Conservation (phyloP, 23 red algal genomes). For the Gracilaria gracilis region DNA sequence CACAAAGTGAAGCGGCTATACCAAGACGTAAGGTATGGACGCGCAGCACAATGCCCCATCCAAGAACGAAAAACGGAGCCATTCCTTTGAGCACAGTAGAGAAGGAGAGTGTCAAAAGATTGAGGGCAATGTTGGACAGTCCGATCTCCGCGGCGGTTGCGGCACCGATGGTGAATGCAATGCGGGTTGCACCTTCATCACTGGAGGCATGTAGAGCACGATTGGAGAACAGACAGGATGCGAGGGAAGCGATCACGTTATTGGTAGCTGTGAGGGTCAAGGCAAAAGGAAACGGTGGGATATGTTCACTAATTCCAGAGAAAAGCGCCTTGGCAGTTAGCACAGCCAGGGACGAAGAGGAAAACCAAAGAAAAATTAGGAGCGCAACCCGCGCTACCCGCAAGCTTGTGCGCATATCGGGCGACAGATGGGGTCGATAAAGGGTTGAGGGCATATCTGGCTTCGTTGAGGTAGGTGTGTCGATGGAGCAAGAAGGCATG, state of each 20-base stretch:
- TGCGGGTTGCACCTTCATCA: neutral
- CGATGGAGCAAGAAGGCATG: neutral
- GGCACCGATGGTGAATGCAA: slow-evolving; percentile 68
- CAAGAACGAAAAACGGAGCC: slow-evolving; percentile 92
- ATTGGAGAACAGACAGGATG: neutral
- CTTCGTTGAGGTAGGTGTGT: neutral
- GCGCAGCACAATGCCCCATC: slow-evolving; percentile 72
- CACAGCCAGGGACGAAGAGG: slow-evolving; percentile 62
- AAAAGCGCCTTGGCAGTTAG: slow-evolving; percentile 49
- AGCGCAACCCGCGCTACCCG: neutral
- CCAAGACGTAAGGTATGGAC: slow-evolving; percentile 12
- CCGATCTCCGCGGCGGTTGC: slow-evolving; percentile 90
- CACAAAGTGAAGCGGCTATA: slow-evolving; percentile 43
- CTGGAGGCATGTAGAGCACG: neutral
- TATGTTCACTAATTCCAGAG: slow-evolving; percentile 5
- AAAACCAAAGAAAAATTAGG: slow-evolving; percentile 30
- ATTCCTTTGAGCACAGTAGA: slow-evolving; percentile 91
- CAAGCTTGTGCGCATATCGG: neutral
- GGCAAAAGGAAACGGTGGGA: slow-evolving; percentile 51
- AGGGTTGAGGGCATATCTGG: neutral
- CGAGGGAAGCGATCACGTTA: slow-evolving; percentile 51
- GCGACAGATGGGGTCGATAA: neutral
- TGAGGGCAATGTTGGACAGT: slow-evolving; percentile 83
- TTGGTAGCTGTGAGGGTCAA: slow-evolving; percentile 64
- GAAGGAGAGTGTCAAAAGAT: slow-evolving; percentile 83